A percentile compares a stretch with the other conserved stretches of the same genome.
Evolutionary conservation across 805 yeast genomes (phyloP).

Genomic region (Ogataea populi-albae): DNA sequence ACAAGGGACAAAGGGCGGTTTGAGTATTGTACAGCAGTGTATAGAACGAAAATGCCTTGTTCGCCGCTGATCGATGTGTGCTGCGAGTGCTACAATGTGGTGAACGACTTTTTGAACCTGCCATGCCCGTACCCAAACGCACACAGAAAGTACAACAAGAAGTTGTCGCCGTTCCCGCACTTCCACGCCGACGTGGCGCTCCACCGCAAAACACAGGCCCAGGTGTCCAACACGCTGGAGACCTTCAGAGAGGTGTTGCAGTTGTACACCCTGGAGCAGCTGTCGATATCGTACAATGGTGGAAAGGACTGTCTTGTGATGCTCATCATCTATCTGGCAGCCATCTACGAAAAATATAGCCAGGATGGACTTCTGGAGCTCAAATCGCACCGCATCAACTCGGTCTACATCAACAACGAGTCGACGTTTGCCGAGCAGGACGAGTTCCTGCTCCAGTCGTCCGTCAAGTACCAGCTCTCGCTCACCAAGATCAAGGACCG

Average conservation of each 20-base stretch:
- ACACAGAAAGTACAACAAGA: conserved; percentile 1
- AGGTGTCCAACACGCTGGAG: conserved; percentile 22
- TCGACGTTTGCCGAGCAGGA: conserved; percentile 69
- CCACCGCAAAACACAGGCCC: conserved; percentile 23
- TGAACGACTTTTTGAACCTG: conserved; percentile 14
- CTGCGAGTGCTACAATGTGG: conserved; percentile 18
- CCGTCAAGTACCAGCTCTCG: conserved; percentile 52
- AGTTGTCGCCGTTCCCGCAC: conserved; percentile 11
- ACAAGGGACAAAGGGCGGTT: too few relatives aligned
- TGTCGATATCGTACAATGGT: conserved; percentile 88
- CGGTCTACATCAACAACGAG: conserved; percentile 74
- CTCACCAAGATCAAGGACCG: conserved; percentile 40
- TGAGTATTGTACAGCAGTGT: too few relatives aligned
- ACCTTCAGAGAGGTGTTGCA: conserved; percentile 21
- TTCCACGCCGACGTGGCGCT: conserved; percentile 15
- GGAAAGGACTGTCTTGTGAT: conserved; percentile 96
- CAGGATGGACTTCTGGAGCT: conserved; percentile 13
- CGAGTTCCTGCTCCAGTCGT: conserved; percentile 58
- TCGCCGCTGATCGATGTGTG: conserved; percentile 22
- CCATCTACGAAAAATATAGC: conserved; percentile 29
- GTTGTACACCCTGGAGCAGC: conserved; percentile 37
- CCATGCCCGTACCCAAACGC: conserved; percentile 11
- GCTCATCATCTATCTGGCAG: conserved; percentile 70
- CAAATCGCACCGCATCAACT: conserved; percentile 34
- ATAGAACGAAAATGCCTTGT: conserved; percentile 15